Conservation (phyloP, 805 yeast genomes). For the Diddensiella caesifluorescens region DNA sequence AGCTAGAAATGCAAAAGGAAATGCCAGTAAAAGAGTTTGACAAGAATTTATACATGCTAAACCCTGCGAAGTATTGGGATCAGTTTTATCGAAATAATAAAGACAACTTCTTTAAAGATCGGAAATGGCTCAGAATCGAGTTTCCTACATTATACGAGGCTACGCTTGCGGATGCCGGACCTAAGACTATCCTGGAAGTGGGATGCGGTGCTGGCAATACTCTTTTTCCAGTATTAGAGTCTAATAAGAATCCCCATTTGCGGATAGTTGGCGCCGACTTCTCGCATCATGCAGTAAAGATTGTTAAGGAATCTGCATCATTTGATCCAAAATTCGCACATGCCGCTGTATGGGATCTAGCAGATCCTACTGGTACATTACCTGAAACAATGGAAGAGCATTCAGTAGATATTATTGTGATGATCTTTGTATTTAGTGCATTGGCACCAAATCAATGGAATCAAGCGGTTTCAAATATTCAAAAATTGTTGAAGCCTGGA, state of each 20-base stretch:
- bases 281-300: constrained; percentile 81
- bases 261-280: constrained; percentile 83
- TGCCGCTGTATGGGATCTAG: constrained; percentile 94
- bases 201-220: constrained; percentile 99
- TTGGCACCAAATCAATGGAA: constrained; percentile 88
- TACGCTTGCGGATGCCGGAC: constrained; percentile 66
- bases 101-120: constrained; percentile 92
- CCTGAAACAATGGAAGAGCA: constrained; percentile 81
- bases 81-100: constrained; percentile 83
- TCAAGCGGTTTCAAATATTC: constrained; percentile 66
- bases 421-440: constrained; percentile 93
- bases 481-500: constrained; percentile 80
- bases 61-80: constrained; percentile 95
- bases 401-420: constrained; percentile 85
- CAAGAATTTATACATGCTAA: constrained; percentile 64
- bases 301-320: constrained; percentile 61
- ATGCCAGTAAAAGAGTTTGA: constrained; percentile 87
- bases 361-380: constrained; percentile 62
- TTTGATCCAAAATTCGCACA: constrained; percentile 59
- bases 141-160: constrained; percentile 81
- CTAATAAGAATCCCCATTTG: constrained; percentile 74
- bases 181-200: constrained; percentile 73
- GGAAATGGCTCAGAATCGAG: constrained; percentile 94
- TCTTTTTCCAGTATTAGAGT: constrained; percentile 79
- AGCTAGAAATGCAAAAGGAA: constrained; percentile 68